These are phyloP conservation scores for Alternaria triticina DNA, from an alignment of 2,329 filamentous ascomycete species.

Conservation along the genomic window DNA sequence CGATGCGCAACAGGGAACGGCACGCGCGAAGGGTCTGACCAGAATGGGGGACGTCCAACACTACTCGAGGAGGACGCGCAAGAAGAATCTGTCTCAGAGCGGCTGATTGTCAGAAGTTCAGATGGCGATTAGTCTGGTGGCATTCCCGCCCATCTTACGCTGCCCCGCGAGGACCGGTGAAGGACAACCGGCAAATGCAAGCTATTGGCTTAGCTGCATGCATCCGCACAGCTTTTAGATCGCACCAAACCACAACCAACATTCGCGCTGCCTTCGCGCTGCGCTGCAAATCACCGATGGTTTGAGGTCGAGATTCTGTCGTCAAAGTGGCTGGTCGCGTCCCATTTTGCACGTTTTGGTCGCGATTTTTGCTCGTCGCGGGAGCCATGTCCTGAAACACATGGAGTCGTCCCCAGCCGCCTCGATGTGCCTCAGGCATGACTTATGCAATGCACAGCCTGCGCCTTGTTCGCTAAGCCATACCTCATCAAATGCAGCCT, in stretches of 20 bases:
- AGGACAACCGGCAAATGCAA: slow-evolving; percentile 32
- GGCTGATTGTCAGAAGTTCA: slow-evolving; percentile 36
- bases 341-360: not conserved
- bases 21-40: slow-evolving; percentile 26
- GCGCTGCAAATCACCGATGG: slow-evolving; percentile 25
- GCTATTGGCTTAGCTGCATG: slow-evolving; percentile 44
- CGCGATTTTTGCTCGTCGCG: slow-evolving; percentile 1
- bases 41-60: slow-evolving; percentile 30
- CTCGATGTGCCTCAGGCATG: slow-evolving; percentile 35
- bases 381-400: not conserved
- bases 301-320: slow-evolving; percentile 20
- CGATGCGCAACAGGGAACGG: slow-evolving; percentile 29
- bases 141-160: slow-evolving; percentile 36
- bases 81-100: slow-evolving; percentile 37
- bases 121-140: slow-evolving; percentile 29
- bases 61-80: slow-evolving; percentile 39
- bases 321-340: slow-evolving; percentile 15
- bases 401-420: slow-evolving; percentile 5
- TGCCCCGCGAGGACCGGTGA: slow-evolving; percentile 48
- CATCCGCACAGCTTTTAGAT: slow-evolving; percentile 37
- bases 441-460: slow-evolving; percentile 35
- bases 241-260: slow-evolving; percentile 38
- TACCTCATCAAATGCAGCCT: slow-evolving; percentile 26
- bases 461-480: slow-evolving; percentile 42
- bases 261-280: slow-evolving; percentile 15